Evolutionary conservation across 176 grass and related monocot genomes (phyloP).

Genomic region (Neostapfia colusana): DNA sequence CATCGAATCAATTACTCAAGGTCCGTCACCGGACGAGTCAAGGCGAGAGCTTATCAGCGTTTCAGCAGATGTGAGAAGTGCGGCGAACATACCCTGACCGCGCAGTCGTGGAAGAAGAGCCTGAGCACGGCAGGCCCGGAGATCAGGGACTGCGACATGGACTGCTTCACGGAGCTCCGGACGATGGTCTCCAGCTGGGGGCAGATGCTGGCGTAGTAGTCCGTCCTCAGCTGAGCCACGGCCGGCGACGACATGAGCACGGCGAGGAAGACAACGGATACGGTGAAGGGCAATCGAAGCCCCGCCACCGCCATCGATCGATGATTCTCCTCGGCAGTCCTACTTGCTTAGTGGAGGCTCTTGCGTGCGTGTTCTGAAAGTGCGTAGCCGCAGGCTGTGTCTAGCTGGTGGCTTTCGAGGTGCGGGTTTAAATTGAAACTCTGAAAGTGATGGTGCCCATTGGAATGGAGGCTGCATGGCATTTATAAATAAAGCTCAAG

Average conservation of each 20-base stretch:
- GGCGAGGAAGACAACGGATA: background rate
- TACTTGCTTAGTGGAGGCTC: constrained; percentile 1
- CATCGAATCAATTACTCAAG: background rate
- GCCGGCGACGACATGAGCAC: background rate
- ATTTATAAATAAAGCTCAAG: constrained; percentile 34
- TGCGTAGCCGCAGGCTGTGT: background rate
- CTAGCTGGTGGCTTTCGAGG: constrained; percentile 6
- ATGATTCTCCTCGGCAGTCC: background rate
- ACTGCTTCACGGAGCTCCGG: constrained; percentile 35
- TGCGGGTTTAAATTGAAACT: background rate
- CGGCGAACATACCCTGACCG: constrained; percentile 33
- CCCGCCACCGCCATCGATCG: constrained; percentile 21
- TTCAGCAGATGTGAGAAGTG: too few relatives aligned
- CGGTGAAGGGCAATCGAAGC: background rate
- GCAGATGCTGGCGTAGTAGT: constrained; percentile 39
- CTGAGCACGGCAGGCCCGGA: constrained; percentile 47
- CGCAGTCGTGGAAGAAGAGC: constrained; percentile 58
- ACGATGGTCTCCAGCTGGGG: constrained; percentile 47
- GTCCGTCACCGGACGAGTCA: background rate
- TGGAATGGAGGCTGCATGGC: constrained; percentile 5
- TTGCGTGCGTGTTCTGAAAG: constrained; percentile 39
- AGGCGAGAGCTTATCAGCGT: background rate
- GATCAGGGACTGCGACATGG: constrained; percentile 36
- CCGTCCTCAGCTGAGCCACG: background rate
- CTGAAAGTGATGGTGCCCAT: background rate